Base-by-base conservation (phyloP, 148 eudicot species). In the Vaccinium darrowii region DNA sequence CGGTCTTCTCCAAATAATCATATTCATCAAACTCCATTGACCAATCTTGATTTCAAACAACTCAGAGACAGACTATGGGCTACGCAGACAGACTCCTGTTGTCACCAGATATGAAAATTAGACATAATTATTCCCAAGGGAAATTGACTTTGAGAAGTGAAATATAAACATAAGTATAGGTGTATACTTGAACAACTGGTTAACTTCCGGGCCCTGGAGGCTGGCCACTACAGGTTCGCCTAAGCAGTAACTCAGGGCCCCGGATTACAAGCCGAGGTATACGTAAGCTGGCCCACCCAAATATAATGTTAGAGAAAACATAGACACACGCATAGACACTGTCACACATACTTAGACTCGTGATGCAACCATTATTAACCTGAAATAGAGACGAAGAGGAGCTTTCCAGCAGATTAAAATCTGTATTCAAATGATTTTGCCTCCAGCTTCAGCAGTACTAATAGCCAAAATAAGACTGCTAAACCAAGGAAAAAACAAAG, bases 1-100 rank as follows among this genome's bases (percentile, higher is more conserved):
- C 94, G 3, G 86, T 86, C 83, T 94, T 95, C 91, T 95, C 98
- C 86, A 94, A 81, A 84, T 91, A 94, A 53, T 94, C 95, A 86
- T 91, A 92, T 90, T 95, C 98, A 56, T 94, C 95, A 85, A 92
- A 93, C 88, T 92, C 98, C 98, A 95, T 94, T 19, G 56, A 30
- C 58, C 47, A 51, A 76, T 62, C 78, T 81, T 77, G 62, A 73
- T 84, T 65, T 76, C 47, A 83, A 85, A 81, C 14, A 80, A 79
- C 54, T 72, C 52, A 27, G 52, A 80, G 52, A 19, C 53, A 16
- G n/a, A 21, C 25, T 15, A 10, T 0, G 15, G n/a, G 23, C 25
- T 15, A 15, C 0, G 69, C 2, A 47, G 43, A 12, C 47, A 65
- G 53, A 81, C 60, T 13, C 72, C 74, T 73, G 15, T 56, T 39